phyloP scores from a whole-genome alignment of 352 stramenopile species.

The Phytophthora sp. region DNA sequence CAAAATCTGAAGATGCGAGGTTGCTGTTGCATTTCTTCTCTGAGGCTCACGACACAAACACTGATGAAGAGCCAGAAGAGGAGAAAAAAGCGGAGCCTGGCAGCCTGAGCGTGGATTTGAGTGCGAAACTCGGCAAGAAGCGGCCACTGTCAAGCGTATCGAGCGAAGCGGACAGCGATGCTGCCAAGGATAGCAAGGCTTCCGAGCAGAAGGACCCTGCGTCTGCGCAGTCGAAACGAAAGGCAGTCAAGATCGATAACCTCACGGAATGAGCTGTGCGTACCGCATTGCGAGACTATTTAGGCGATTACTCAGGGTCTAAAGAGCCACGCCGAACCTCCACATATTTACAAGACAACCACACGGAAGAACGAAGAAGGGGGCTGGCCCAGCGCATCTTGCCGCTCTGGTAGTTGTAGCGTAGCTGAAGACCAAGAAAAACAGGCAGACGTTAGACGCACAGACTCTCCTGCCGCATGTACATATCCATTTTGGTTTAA shows the following conservation, averaged over 20 bases:
- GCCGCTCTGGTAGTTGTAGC: constrained; percentile 37
- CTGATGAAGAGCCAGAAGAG: constrained; percentile 30
- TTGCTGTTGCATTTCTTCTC: constrained; percentile 82
- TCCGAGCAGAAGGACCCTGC: constrained; percentile 9
- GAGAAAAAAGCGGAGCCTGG: constrained; percentile 13
- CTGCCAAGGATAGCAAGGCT: constrained; percentile 3
- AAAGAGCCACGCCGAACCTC: constrained; percentile 28
- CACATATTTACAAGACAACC: constrained; percentile 41
- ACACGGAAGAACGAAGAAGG: constrained; percentile 21
- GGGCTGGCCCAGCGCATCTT: constrained; percentile 19
- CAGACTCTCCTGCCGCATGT: constrained; percentile 31
- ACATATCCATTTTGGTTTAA: constrained; percentile 47
- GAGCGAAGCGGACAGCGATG: constrained; percentile 1
- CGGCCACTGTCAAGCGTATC: constrained; percentile 45
- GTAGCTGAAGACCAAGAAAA: constrained; percentile 36
- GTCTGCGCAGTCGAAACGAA: constrained; percentile 49
- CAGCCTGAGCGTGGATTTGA: constrained; percentile 37
- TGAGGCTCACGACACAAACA: constrained; percentile 51
- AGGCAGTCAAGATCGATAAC: constrained; percentile 45
- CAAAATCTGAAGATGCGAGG: constrained; percentile 73
- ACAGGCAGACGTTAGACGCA: constrained; percentile 36
- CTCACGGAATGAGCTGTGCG: constrained; percentile 40
- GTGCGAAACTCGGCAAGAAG: constrained; percentile 65
- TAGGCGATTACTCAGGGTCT: constrained; percentile 36
- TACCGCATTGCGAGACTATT: constrained; percentile 38